These are phyloP conservation scores for Spencermartinsiella ligniputridi DNA, from an alignment of 1,139 yeast genomes.

Conservation along the genomic window DNA sequence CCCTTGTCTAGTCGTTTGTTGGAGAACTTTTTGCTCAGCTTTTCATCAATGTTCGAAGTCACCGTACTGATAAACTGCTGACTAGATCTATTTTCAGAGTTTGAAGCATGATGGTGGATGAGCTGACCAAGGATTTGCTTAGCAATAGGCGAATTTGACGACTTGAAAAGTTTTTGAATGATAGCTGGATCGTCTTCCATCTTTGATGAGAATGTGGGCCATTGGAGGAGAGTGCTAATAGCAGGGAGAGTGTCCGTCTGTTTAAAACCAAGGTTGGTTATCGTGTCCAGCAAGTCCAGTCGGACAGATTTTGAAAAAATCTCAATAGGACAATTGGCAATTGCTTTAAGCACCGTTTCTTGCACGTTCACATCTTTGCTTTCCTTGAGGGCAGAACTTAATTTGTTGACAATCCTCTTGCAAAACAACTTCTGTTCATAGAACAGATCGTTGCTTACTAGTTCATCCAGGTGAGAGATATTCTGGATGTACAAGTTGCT, in stretches of 20 bases:
- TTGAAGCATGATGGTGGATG: slow-evolving; percentile 1
- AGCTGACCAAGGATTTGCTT: slow-evolving; percentile 1
- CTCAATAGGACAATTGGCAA: slow-evolving; percentile 17
- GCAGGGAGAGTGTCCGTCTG: neutral
- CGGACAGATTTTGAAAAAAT: slow-evolving; percentile 13
- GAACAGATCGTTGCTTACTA: slow-evolving; percentile 19
- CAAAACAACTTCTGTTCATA: slow-evolving; percentile 22
- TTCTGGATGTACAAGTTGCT: slow-evolving; percentile 16
- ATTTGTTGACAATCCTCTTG: slow-evolving; percentile 13
- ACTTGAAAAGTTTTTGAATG: slow-evolving; percentile 10
- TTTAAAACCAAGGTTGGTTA: slow-evolving; percentile 2
- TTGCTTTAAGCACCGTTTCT: slow-evolving; percentile 3
- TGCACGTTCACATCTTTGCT: neutral
- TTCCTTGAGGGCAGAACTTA: slow-evolving; percentile 8
- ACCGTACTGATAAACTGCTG: neutral
- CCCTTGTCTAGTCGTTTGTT: neutral
- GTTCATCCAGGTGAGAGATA: slow-evolving; percentile 12
- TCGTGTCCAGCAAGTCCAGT: slow-evolving; percentile 7
- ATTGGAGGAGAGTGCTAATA: slow-evolving; percentile 6
- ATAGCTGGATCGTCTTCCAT: slow-evolving; percentile 11
- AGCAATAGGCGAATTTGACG: neutral
- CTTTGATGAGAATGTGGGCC: slow-evolving; percentile 14
- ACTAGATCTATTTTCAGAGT: neutral
- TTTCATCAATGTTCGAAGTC: neutral
- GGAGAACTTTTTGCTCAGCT: neutral